phyloP scores from a whole-genome alignment of 108 stramenopile genomes.

The Bacterosira constricta region DNA sequence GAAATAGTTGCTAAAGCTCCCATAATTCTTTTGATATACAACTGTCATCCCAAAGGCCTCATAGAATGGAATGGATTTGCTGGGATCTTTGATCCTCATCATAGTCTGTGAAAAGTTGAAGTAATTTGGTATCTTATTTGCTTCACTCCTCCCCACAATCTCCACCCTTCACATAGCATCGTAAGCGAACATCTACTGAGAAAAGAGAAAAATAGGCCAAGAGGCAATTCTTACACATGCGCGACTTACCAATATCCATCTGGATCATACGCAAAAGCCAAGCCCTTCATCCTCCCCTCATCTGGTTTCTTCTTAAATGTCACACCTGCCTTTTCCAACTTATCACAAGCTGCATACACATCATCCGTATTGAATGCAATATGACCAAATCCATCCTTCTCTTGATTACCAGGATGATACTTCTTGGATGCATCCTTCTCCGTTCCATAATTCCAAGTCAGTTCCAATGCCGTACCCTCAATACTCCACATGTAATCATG shows the following conservation, averaged over 20 bases:
- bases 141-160: constrained; percentile 63
- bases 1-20: constrained; percentile 95
- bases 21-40: constrained; percentile 77
- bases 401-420: constrained; percentile 91
- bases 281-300: constrained; percentile 89
- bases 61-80: constrained; percentile 88
- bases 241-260: constrained; percentile 76
- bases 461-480: constrained; percentile 83
- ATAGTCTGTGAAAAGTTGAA: constrained; percentile 95
- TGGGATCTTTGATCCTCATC: constrained; percentile 95
- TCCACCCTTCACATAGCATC: constrained; percentile 53
- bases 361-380: constrained; percentile 81
- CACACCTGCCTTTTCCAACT: constrained; percentile 81
- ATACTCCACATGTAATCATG: constrained; percentile 89
- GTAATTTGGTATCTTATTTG: constrained; percentile 51
- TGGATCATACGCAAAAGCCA: constrained; percentile 94
- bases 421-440: constrained; percentile 55
- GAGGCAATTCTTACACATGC: not conserved
- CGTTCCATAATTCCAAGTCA: constrained; percentile 93
- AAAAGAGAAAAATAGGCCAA: not conserved
- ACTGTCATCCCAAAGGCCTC: constrained; percentile 86
- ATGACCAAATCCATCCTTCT: constrained; percentile 89
- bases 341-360: constrained; percentile 82
- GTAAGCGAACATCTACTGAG: not conserved
- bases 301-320: constrained; percentile 95